Percentiles rank a stretch among this genome's conserved stretches.
Evolutionary conservation across 345 rosid species (phyloP).

Genomic region (Noccaea caerulescens): DNA sequence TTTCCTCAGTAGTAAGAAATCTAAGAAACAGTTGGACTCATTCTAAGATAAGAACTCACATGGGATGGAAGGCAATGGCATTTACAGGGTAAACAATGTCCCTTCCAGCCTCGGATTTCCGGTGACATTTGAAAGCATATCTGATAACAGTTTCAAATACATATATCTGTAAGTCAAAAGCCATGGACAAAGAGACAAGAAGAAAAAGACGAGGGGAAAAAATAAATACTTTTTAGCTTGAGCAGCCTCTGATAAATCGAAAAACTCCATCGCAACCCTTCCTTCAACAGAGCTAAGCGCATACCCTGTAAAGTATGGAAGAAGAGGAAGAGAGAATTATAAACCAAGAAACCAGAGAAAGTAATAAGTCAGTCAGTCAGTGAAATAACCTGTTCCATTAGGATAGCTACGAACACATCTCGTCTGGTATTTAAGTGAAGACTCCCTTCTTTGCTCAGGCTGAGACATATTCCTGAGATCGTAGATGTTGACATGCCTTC

Average conservation of each 20-base stretch:
- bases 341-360: neutral
- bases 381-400: slow-evolving; percentile 81
- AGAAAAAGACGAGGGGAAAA: neutral
- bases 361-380: neutral
- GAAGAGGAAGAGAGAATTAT: neutral
- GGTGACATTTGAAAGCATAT: slow-evolving; percentile 98
- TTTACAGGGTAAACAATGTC: slow-evolving; percentile 96
- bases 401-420: slow-evolving; percentile 97
- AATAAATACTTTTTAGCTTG: slow-evolving; percentile 88
- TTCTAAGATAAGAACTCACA: slow-evolving; percentile 62
- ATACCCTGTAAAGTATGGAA: slow-evolving; percentile 66
- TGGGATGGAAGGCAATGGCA: slow-evolving; percentile 96
- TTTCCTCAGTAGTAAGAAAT: neutral
- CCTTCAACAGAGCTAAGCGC: slow-evolving; percentile 99
- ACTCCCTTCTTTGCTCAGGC: slow-evolving; percentile 97
- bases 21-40: slow-evolving; percentile 9
- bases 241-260: slow-evolving; percentile 91
- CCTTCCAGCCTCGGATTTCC: slow-evolving; percentile 95
- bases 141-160: slow-evolving; percentile 50
- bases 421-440: slow-evolving; percentile 95
- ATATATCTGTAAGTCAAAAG: slow-evolving; percentile 12
- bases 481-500: slow-evolving; percentile 94
- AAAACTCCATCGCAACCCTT: slow-evolving; percentile 97
- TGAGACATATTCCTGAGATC: slow-evolving; percentile 97
- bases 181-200: neutral